Evolutionary conservation across 176 grass and related monocot species (phyloP), one percentile per base, ranked within the genome.

Genomic region (Puya raimondii): DNA sequence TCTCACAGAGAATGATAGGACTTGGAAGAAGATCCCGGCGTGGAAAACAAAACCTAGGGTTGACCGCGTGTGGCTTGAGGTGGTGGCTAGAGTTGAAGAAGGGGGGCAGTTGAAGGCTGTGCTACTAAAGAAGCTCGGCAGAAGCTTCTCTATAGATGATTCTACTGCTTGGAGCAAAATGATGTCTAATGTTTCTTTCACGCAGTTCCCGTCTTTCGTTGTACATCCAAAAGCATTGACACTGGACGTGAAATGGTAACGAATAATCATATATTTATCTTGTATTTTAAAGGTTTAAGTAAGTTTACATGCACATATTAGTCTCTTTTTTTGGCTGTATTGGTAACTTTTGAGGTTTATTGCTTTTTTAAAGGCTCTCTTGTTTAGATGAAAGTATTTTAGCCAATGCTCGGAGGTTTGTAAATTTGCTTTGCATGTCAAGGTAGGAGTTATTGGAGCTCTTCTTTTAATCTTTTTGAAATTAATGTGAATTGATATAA

Each of bases 181-280:
- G 53, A 85, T 81, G 64, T 90, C 84, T 64, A 97, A 97, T 66
- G 27, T 92, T 72, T 97, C 93, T 26, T 97, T 92, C 67, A 90
- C 93, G 11, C 79, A 85, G 69, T 97, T 92, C 66, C 61, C 76
- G 48, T 79, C 79, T 1, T 73, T 97, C 21, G 74, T 90, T 47
- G 81, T 90, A 47, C 93, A 86, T 63, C 93, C 89, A 63, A 89
- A 97, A 66, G 84, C 86, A 2, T 66, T 96, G 49, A 78, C 82
- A 4, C 70, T 97, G 66, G 93, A 97, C 70, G 89, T 88, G 11
- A 85, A 92, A 66, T 97, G 93, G 89, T 97, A 84, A 81, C 33
- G 0, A 42, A 42, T 42, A 7, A 22, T 2, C 56, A 61, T 22
- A 17, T 20, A 22, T 61, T 61, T n/a, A 22, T 61, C 33, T 61